phyloP scores from a whole-genome alignment of 352 stramenopile genomes.

The Discostella stelligera region DNA sequence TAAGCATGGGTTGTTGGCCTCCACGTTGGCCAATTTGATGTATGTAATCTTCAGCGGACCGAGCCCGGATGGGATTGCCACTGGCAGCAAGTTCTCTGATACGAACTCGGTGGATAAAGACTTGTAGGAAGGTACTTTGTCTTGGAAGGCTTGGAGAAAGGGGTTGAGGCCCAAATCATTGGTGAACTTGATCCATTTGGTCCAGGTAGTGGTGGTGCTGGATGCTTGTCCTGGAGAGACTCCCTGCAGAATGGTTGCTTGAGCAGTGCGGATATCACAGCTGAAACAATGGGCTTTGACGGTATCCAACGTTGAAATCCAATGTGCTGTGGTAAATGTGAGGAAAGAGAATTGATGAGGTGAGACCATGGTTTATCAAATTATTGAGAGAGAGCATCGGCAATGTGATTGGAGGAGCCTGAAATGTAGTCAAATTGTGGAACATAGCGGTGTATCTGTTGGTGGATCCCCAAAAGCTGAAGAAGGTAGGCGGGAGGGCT shows the following conservation, averaged over 20 bases:
- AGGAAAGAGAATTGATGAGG: constrained; percentile 20
- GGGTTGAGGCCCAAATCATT: constrained; percentile 36
- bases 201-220: constrained; percentile 17
- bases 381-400: not conserved
- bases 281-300: constrained; percentile 39
- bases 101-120: too few relatives aligned
- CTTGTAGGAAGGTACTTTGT: constrained; percentile 51
- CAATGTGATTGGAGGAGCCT: too few relatives aligned
- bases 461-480: not conserved
- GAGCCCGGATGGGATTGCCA: constrained; percentile 16
- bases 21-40: constrained; percentile 22
- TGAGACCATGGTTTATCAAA: too few relatives aligned
- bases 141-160: constrained; percentile 14
- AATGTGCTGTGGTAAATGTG: constrained; percentile 24
- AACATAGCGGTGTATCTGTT: too few relatives aligned
- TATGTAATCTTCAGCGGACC: constrained; percentile 38
- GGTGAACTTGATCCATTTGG: constrained; percentile 26
- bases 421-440: too few relatives aligned
- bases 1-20: constrained; percentile 4
- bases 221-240: constrained; percentile 22
- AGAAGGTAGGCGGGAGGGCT: not conserved
- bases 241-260: constrained; percentile 18
- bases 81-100: constrained; percentile 20
- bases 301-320: constrained; percentile 29
- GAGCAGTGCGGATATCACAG: constrained; percentile 41